Percentiles rank a stretch among this genome's conserved stretches.
Evolutionary conservation across 305 asterid species (phyloP).

Genomic region (Nicotiana rustica): DNA sequence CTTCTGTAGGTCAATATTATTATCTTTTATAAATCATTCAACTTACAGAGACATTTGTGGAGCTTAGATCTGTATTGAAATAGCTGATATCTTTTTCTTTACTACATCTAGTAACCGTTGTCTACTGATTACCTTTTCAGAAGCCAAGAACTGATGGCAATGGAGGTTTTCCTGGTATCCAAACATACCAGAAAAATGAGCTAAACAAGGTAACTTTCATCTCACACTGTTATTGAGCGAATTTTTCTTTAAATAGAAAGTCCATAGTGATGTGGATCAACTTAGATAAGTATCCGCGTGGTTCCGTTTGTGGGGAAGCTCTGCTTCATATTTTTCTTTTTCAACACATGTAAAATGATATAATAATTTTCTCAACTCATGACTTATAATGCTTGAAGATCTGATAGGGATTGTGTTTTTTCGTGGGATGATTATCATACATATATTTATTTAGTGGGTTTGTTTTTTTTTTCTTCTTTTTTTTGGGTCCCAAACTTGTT

Average conservation of each 20-base stretch:
- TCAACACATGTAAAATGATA: not conserved
- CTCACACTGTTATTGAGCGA: not conserved
- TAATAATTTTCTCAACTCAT: not conserved
- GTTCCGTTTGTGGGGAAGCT: not conserved
- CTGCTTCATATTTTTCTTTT: not conserved
- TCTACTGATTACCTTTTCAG: constrained; percentile 35
- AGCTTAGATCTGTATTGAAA: not conserved
- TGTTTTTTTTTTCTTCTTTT: no score
- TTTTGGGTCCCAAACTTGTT: no score
- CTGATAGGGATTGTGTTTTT: not conserved
- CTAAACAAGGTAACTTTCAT: not conserved
- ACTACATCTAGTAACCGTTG: not conserved
- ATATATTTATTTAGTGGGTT: not conserved
- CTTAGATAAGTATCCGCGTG: not conserved
- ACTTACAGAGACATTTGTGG: not conserved
- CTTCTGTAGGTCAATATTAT: not conserved
- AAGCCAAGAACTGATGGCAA: constrained; percentile 47
- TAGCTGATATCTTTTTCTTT: not conserved
- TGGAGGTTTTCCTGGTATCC: constrained; percentile 39
- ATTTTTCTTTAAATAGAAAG: not conserved
- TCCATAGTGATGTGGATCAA: not conserved
- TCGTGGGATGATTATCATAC: no score
- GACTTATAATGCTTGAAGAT: not conserved
- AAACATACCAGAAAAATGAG: constrained; percentile 50
- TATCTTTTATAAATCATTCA: not conserved